phyloP scores from a whole-genome alignment of 148 eudicot genomes.

The Rhododendron griersonianum region DNA sequence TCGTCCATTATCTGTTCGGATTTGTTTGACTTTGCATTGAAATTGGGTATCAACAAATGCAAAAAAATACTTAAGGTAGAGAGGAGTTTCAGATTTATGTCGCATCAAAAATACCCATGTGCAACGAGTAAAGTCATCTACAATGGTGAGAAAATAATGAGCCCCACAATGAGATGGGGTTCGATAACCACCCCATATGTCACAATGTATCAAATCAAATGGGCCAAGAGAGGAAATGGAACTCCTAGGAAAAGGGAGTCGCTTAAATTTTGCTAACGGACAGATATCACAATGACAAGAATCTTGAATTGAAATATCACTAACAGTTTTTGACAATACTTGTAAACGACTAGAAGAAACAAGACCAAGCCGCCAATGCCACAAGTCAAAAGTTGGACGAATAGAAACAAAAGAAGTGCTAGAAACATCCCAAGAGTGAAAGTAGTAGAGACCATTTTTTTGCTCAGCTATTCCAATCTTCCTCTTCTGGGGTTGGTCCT shows the following conservation, averaged over 20 bases:
- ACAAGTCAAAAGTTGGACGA: neutral
- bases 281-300: constrained; percentile 1
- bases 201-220: too few species aligned
- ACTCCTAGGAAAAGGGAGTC: too few species aligned
- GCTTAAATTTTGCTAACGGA: neutral
- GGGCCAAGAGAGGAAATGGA: too few species aligned
- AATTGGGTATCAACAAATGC: neutral
- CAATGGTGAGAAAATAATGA: neutral
- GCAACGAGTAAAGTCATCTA: too few species aligned
- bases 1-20: neutral
- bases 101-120: neutral
- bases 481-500: neutral
- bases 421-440: neutral
- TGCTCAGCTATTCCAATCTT: neutral
- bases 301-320: neutral
- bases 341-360: neutral
- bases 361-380: neutral
- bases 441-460: neutral
- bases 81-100: neutral
- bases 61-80: neutral
- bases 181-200: too few species aligned
- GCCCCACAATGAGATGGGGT: neutral
- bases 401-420: neutral
- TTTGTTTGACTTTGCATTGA: neutral
- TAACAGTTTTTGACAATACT: neutral